Percentiles rank a stretch among this genome's conserved stretches.
phyloP scores from a whole-genome alignment of 176 grass and related monocot species.

The Musa troglodytarum region DNA sequence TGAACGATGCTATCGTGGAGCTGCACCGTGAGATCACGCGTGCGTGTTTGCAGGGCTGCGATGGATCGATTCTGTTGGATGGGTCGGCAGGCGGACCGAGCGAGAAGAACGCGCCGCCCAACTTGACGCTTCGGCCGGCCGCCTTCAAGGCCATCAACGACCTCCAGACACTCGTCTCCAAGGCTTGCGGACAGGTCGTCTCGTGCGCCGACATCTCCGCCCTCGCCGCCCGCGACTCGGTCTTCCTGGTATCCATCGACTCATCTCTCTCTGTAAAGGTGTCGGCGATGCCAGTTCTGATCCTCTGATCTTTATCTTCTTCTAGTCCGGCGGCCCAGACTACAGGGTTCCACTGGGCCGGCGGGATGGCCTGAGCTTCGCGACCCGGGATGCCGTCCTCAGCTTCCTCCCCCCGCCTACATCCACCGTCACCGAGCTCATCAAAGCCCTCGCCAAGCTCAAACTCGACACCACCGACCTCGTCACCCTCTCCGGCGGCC shows the following conservation, averaged over 20 bases:
- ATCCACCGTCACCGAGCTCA: constrained; percentile 15
- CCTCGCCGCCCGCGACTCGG: constrained; percentile 36
- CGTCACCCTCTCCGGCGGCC: constrained; percentile 16
- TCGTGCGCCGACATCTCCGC: constrained; percentile 38
- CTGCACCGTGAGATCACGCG: neutral
- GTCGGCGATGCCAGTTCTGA: no score
- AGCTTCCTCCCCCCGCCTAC: constrained; percentile 6
- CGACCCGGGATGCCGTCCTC: constrained; percentile 10
- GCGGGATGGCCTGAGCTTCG: constrained; percentile 32
- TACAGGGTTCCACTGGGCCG: constrained; percentile 41
- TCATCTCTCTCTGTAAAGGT: neutral
- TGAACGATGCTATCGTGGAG: no score
- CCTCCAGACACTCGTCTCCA: constrained; percentile 26
- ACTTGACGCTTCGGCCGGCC: constrained; percentile 37
- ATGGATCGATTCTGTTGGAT: constrained; percentile 45
- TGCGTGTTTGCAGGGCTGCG: constrained; percentile 47
- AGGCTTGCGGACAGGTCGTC: constrained; percentile 27
- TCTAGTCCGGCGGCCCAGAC: constrained; percentile 30
- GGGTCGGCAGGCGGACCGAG: constrained; percentile 9
- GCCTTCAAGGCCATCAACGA: constrained; percentile 72
- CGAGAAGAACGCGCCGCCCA: constrained; percentile 32
- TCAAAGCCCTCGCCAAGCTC: constrained; percentile 23
- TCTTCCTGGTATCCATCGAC: constrained; percentile 2
- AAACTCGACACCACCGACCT: constrained; percentile 24
- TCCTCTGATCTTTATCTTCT: neutral